These are phyloP conservation scores for Knufia petricola DNA, from an alignment of 2,329 filamentous ascomycete species.

Conservation along the genomic window DNA sequence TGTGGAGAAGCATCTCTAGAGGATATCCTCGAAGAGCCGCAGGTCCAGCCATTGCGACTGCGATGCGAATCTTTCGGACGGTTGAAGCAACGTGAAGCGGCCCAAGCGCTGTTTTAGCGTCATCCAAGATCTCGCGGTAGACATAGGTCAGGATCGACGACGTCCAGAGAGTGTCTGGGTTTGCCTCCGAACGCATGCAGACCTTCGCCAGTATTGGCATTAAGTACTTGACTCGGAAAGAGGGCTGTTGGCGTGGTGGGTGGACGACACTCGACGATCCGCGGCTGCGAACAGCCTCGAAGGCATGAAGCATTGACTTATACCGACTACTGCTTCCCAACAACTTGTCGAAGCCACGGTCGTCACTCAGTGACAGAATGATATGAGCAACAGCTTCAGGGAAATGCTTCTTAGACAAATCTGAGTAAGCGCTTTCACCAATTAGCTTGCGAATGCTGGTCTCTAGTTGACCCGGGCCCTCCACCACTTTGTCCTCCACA, in stretches of 20 bases:
- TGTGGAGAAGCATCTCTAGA: constrained; percentile 79
- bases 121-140: constrained; percentile 67
- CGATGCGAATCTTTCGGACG: constrained; percentile 71
- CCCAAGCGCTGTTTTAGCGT: constrained; percentile 72
- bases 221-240: constrained; percentile 70
- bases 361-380: constrained; percentile 67
- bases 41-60: constrained; percentile 67
- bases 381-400: constrained; percentile 67
- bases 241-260: constrained; percentile 74
- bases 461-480: constrained; percentile 49
- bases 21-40: constrained; percentile 70
- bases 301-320: constrained; percentile 50
- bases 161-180: constrained; percentile 61
- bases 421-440: constrained; percentile 55
- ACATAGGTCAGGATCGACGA: constrained; percentile 64
- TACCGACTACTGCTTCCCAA: constrained; percentile 53
- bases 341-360: constrained; percentile 60
- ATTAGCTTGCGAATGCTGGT: constrained; percentile 58
- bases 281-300: constrained; percentile 60
- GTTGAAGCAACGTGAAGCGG: constrained; percentile 79
- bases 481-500: constrained; percentile 33
- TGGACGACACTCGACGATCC: constrained; percentile 57
- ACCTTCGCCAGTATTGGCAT: constrained; percentile 65
- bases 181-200: constrained; percentile 61
- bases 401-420: constrained; percentile 59